phyloP scores from a whole-genome alignment of 352 stramenopile genomes.

The Phytophthora niederhauseri region DNA sequence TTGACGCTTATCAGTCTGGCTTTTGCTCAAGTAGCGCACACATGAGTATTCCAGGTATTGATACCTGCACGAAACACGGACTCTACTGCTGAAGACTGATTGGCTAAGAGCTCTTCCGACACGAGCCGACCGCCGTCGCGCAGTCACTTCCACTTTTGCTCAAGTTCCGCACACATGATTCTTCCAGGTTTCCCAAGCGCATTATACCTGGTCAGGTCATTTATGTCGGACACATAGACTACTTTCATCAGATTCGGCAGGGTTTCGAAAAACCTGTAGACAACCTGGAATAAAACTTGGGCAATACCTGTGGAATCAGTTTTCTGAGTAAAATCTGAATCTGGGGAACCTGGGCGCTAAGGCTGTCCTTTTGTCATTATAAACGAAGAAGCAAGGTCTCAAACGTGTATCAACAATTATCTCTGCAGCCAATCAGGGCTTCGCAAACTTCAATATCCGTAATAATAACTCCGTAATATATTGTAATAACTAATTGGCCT shows the following conservation, averaged over 20 bases:
- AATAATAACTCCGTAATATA: no score
- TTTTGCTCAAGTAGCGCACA: constrained; percentile 9
- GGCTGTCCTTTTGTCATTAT: no score
- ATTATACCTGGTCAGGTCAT: neutral
- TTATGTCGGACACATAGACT: constrained; percentile 1
- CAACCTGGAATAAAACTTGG: constrained; percentile 2
- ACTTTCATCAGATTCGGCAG: neutral
- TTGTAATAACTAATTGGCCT: no score
- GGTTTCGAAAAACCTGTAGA: neutral
- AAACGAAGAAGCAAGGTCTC: no score
- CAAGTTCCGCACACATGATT: neutral
- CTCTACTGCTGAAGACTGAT: neutral
- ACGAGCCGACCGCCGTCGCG: neutral
- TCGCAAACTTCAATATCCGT: no score
- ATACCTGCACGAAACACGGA: neutral
- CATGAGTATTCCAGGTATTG: no score
- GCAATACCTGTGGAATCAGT: no score
- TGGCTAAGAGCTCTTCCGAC: neutral
- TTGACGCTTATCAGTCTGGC: neutral
- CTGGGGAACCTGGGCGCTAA: no score
- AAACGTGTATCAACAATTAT: no score
- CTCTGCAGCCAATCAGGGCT: no score
- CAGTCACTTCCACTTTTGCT: neutral
- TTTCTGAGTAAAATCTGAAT: no score
- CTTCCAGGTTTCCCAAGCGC: neutral